Base-by-base conservation (phyloP, 768 basidiomycete genomes). In the Tylopilus vinaceipallidus region DNA sequence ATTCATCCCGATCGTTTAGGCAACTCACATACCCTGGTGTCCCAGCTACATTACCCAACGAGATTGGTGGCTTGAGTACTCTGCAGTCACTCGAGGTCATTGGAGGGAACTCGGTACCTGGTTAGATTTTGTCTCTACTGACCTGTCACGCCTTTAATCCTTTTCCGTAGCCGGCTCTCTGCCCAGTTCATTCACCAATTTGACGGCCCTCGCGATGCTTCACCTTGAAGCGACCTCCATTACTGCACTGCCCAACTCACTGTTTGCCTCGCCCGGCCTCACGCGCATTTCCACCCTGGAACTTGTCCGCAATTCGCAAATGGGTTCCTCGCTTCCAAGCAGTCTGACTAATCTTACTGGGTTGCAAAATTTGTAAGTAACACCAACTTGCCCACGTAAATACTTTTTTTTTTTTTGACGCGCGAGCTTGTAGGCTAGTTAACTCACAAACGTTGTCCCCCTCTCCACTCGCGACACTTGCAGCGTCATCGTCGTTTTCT, bases 11-110 rank as follows among this genome's bases (percentile, higher is more conserved):
- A 1, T 32, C 19, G 2, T 43, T 30, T 54, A 78, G 65, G 45
- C 64, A 65, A 51, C 62, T 80, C 23, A 70, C 68, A 0, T 78
- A 73, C 52, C 78, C 78, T 8, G 76, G 70, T 7, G 69, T 80
- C 10, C 77, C 79, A n/a, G 67, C 71, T 16, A 60, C 64, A 3
- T 54, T 80, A 2, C 77, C 78, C 1, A 59, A 59, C 9, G 72
- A 75, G 47, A 56, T 80, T n/a, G 71, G 70, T 0, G 62, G 62
- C 11, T 60, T 80, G 44, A 69, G 68, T 1, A 64, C 63, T 1
- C 59, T 80, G 20, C 68, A 73, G 50, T 61, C 55, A 10, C 60
- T 80, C 19, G 52, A 64, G 40, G 55, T 80, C 14, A 52, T 73
- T 16, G 78, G 79, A 8, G 72, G 75, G 35, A 67, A 65, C 22